Base-by-base conservation (phyloP, 1,139 yeast species). In the Yamadazyma friedrichii region DNA sequence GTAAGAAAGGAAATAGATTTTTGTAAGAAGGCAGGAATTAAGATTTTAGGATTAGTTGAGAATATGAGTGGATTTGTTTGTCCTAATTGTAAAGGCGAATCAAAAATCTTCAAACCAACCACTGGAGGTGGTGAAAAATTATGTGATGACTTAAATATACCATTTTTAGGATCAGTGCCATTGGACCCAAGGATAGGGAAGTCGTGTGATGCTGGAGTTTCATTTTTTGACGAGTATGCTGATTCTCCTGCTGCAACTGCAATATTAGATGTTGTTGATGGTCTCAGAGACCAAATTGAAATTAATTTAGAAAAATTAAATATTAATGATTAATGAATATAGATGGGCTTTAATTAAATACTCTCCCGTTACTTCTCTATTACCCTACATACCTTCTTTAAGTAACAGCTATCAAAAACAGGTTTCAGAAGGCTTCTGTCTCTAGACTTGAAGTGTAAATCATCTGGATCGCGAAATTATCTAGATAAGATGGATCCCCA, bases 21-120 rank as follows among this genome's bases (percentile, higher is more conserved):
- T 54, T 94, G 98, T 62, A 75, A 80, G 39, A 94, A 93, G 61
- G 98, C 97, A 2, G 84, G 83, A 4, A 89, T 94, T 46, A 82
- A 77, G 42, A 78, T 94, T 3, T 62, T 93, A 41, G 99, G 99
- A 0, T 64, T 94, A 22, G 97, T 94, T 26, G 99, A 94, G 59
- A 94, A 94, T 60, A 94, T 94, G 99, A 81, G 96, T 6, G 98
- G 98, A 1, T 94, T 94, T 67, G 98, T 94, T 12, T 94, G 99
- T 59, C 98, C 98, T 4, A 81, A 74, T 52, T 94, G 99, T 62
- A 78, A 87, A 47, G 95, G 95, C 8, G 88, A 89, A 61, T 86
- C 96, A 0, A 82, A 84, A 54, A 91, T 94, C 10, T 94, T 94
- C 64, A 85, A 84, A 49, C 88, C 98, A 28, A 93, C 98, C 3